Evolutionary conservation across 345 rosid genomes (phyloP), one percentile per base, ranked within the genome.

Genomic region (Kernera saxatilis): DNA sequence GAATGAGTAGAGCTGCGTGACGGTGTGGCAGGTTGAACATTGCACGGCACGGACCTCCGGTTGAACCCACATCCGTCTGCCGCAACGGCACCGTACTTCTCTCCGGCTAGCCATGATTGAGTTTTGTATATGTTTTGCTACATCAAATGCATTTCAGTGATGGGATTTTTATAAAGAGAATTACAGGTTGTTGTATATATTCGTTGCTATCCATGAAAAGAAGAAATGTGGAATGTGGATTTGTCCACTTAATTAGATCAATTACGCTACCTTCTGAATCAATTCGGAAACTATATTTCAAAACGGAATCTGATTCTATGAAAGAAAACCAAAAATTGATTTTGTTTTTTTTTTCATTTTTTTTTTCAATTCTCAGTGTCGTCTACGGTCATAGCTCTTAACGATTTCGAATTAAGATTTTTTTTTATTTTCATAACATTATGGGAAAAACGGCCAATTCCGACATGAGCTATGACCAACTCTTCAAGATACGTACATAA

Each of bases 31-130:
- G 2, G 43, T 51, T 8, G 73, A 5, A 51, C 92, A 88, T 60
- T 77, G 76, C 36, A 82, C 40, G 29, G 81, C 15, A 12, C 53
- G 76, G 18, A 80, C 80, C 41, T 62, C 85, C 0, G 76, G 58
- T 10, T 84, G 89, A 60, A 81, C 77, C 52, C 65, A 36, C 59
- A 89, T 84, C 49, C 77, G 64, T 75, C 63, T 63, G 7, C 84
- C 77, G 45, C 97, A 88, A 18, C 78, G 57, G 78, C 98, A 90
- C 35, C 72, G 69, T 27, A 76, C 71, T 63, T 80, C 82, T 40
- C 59, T 80, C 57, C 81, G 77, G 50, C 77, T 69, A 37, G 82
- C 71, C 86, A 83, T 87, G 54, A 13, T 6, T 36, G 6, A 14
- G 0, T 4, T 56, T 36, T 12, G 19, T 59, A 25, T 36, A 50